These are phyloP conservation scores for Iris pallida DNA, from an alignment of 116 monocot genomes.

Conservation along the genomic window DNA sequence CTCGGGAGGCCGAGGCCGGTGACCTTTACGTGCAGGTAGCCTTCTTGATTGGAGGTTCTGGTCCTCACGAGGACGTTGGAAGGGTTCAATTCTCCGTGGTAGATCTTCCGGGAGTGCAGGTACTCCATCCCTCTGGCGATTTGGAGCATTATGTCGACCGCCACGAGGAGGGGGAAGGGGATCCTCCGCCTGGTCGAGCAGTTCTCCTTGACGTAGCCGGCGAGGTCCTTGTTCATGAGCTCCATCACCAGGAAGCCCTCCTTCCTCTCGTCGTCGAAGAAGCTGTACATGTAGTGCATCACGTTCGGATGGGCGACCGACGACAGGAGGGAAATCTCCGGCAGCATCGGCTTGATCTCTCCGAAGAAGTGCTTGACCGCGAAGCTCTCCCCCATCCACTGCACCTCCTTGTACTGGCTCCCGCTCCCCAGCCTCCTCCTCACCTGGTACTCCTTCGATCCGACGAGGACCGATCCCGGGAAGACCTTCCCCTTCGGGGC, in stretches of 20 bases:
- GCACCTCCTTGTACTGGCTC: slow-evolving; percentile 49
- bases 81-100: slow-evolving; percentile 65
- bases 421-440: slow-evolving; percentile 40
- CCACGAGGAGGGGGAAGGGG: slow-evolving; percentile 48
- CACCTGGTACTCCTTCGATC: slow-evolving; percentile 52
- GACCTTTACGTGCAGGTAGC: slow-evolving; percentile 49
- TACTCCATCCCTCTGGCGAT: slow-evolving; percentile 81
- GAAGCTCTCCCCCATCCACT: slow-evolving; percentile 72
- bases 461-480: slow-evolving; percentile 42
- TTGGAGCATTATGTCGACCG: slow-evolving; percentile 64
- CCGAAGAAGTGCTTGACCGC: slow-evolving; percentile 40
- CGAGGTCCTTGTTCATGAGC: slow-evolving; percentile 59
- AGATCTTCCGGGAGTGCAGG: slow-evolving; percentile 44
- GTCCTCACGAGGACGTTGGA: slow-evolving; percentile 43
- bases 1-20: slow-evolving; percentile 25
- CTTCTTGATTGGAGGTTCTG: slow-evolving; percentile 24
- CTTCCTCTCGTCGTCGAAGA: slow-evolving; percentile 53
- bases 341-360: slow-evolving; percentile 16
- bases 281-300: slow-evolving; percentile 32
- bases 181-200: slow-evolving; percentile 29
- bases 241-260: slow-evolving; percentile 64
- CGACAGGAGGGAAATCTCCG: slow-evolving; percentile 32
- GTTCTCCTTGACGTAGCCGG: slow-evolving; percentile 43
- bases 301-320: slow-evolving; percentile 53
- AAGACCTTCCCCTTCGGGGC: slow-evolving; percentile 31